Evolutionary conservation across 2,329 filamentous ascomycete genomes (phyloP).

Genomic region (Aspergillus nomiae): DNA sequence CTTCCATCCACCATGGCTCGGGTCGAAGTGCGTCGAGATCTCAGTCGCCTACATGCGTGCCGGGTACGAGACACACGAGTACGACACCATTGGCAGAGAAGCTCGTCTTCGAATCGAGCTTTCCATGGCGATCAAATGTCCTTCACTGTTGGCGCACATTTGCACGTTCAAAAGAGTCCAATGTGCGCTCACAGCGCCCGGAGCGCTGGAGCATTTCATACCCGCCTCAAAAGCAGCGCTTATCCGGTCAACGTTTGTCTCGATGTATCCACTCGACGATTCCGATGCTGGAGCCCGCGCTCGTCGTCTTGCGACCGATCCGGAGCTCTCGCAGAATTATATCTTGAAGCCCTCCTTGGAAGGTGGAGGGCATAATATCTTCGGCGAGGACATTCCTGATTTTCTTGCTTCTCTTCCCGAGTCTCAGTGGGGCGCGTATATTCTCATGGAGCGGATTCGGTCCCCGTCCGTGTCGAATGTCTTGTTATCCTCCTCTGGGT

Average conservation of each 20-base stretch:
- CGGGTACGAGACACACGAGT: constrained; percentile 46
- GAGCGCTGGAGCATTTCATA: constrained; percentile 38
- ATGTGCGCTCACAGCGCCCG: constrained; percentile 39
- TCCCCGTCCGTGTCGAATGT: constrained; percentile 35
- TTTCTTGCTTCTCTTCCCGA: constrained; percentile 32
- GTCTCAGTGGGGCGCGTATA: constrained; percentile 35
- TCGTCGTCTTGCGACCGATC: constrained; percentile 26
- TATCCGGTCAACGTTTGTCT: constrained; percentile 40
- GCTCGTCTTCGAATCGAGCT: constrained; percentile 40
- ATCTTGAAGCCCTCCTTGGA: constrained; percentile 50
- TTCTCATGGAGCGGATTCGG: constrained; percentile 46
- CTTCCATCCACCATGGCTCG: constrained; percentile 33
- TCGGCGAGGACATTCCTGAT: constrained; percentile 38
- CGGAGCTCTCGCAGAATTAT: constrained; percentile 26
- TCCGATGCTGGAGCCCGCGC: constrained; percentile 31
- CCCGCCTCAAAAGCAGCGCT: constrained; percentile 24
- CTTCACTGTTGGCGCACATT: constrained; percentile 45
- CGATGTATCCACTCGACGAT: constrained; percentile 39
- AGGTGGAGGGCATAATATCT: constrained; percentile 49
- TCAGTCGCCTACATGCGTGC: constrained; percentile 49
- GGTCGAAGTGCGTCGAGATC: constrained; percentile 35
- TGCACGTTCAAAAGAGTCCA: constrained; percentile 49
- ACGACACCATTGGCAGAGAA: constrained; percentile 33
- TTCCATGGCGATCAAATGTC: constrained; percentile 49
- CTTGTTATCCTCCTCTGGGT: constrained; percentile 34